Conservation (phyloP, 257 asterid genomes). For the Primulina huaijiensis region DNA sequence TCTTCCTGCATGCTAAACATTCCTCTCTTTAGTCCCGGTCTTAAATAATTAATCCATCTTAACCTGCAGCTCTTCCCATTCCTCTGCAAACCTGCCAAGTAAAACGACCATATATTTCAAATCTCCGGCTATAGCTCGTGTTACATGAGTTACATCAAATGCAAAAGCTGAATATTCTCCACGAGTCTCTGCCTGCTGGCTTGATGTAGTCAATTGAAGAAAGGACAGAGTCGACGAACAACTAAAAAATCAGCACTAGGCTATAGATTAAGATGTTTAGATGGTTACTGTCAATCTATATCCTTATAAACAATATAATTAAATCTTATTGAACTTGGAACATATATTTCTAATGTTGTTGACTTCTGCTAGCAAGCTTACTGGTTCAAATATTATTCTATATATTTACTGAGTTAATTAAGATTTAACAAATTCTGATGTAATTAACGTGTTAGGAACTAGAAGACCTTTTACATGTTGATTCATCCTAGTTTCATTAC, state of each 20-base stretch:
- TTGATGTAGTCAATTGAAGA: not conserved
- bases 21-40: constrained; percentile 83
- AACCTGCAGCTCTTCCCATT: constrained; percentile 89
- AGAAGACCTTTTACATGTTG: constrained; percentile 13
- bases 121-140: not conserved
- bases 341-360: constrained; percentile 22
- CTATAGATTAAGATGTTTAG: not conserved
- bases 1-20: constrained; percentile 59
- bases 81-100: constrained; percentile 64
- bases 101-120: not conserved
- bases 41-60: constrained; percentile 79
- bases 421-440: constrained; percentile 12
- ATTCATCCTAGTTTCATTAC: not conserved
- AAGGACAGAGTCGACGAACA: not conserved
- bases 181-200: not conserved
- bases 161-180: not conserved
- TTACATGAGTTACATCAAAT: no score
- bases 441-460: constrained; percentile 6
- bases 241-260: not conserved
- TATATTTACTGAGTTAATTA: not conserved
- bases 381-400: constrained; percentile 19
- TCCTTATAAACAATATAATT: not conserved
- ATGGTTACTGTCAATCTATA: constrained; percentile 1
- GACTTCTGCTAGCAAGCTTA: constrained; percentile 21
- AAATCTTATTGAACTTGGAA: not conserved